A percentile compares a stretch with the other conserved stretches of the same genome.
Conservation (phyloP, 306 rosid species). For the Glycine soja region DNA sequence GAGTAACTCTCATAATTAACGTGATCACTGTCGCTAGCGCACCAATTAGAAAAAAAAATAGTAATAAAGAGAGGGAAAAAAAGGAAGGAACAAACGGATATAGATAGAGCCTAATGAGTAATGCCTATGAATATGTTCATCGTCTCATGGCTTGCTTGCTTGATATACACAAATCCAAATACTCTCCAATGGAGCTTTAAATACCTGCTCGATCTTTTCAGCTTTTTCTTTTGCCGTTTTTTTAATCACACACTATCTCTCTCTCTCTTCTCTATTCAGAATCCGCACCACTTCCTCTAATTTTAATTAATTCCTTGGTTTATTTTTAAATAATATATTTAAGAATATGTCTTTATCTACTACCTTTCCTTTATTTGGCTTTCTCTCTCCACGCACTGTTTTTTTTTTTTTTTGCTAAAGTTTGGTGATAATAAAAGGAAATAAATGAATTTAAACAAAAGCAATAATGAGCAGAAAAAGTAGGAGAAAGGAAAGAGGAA, state of each 20-base stretch:
- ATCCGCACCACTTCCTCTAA: conserved; percentile 38
- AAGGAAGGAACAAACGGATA: too few relatives aligned
- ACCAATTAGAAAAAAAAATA: too few relatives aligned
- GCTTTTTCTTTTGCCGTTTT: conserved; percentile 31
- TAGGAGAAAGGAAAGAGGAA: conserved; percentile 44
- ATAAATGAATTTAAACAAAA: conserved; percentile 3
- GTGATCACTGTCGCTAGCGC: too few relatives aligned
- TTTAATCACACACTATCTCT: background rate
- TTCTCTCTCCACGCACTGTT: conserved; percentile 14
- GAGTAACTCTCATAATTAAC: too few relatives aligned
- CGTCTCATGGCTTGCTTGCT: conserved; percentile 10
- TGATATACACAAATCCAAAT: conserved; percentile 40
- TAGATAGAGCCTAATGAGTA: too few relatives aligned
- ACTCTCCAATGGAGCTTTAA: conserved; percentile 46
- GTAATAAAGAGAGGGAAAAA: too few relatives aligned
- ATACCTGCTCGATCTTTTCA: conserved; percentile 54
- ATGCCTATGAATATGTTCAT: too few relatives aligned
- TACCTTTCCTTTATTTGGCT: conserved; percentile 43
- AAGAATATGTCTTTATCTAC: conserved; percentile 49
- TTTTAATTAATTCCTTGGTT: conserved; percentile 32
- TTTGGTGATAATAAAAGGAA: conserved; percentile 19
- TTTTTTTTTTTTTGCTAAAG: too few relatives aligned
- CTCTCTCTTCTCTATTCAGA: background rate
- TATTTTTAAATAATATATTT: conserved; percentile 23
- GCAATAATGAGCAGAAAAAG: conserved; percentile 38